Conservation (phyloP, 208 protist species). For the Leishmania braziliensis region DNA sequence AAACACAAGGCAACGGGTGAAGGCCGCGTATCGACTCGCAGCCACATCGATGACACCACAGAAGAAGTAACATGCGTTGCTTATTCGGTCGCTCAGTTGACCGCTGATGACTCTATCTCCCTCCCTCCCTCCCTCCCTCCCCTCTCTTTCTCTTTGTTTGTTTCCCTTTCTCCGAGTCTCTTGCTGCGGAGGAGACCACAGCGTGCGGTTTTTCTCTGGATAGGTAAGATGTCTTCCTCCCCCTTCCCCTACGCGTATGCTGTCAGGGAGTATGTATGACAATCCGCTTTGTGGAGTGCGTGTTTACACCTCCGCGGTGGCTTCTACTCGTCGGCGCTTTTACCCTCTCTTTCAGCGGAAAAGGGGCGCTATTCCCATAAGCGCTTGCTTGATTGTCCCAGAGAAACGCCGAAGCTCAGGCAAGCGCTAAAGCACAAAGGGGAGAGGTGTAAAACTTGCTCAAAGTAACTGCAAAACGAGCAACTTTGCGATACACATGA, state of each 20-base stretch:
- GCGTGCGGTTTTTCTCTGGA: background rate
- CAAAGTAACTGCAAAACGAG: conserved; percentile 71
- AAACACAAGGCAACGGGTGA: no score
- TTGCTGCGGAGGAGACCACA: background rate
- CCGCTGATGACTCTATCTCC: background rate
- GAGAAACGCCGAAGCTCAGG: background rate
- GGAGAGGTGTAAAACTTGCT: conserved; percentile 92
- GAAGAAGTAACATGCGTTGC: background rate
- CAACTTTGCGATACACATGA: conserved; percentile 95
- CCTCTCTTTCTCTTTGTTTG: background rate
- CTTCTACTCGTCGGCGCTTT: background rate
- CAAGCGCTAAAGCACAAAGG: conserved; percentile 95
- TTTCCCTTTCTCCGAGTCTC: background rate
- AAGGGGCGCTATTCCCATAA: conserved; percentile 55
- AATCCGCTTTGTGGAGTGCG: background rate
- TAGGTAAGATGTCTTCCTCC: background rate
- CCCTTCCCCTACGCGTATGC: background rate
- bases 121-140: background rate
- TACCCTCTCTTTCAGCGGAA: background rate
- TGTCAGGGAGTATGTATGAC: background rate
- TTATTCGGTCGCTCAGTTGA: background rate
- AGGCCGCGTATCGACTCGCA: conserved; percentile 34
- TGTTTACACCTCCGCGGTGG: background rate
- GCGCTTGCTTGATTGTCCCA: conserved; percentile 5
- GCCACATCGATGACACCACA: conserved; percentile 95